These are phyloP conservation scores for Ceriops decandra DNA, from an alignment of 345 rosid species.

Conservation along the genomic window DNA sequence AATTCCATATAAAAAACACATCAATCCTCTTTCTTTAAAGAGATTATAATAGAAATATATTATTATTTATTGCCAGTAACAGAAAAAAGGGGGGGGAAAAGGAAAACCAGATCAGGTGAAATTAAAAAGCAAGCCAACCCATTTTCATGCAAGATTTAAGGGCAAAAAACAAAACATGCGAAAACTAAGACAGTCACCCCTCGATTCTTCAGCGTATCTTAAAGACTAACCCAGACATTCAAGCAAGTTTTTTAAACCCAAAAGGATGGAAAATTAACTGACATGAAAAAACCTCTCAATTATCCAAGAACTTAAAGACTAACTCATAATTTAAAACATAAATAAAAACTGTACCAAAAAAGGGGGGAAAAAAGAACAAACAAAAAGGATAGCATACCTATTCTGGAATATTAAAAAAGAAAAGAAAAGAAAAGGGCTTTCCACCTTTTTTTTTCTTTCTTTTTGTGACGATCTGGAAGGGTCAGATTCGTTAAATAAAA, in stretches of 20 bases:
- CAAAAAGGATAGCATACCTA: neutral
- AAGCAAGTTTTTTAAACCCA: neutral
- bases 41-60: neutral
- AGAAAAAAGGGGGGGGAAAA: neutral
- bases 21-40: neutral
- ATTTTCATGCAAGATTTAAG: neutral
- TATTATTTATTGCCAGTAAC: neutral
- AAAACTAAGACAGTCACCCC: too few species aligned
- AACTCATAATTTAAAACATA: neutral
- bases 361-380: neutral
- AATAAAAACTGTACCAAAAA: neutral
- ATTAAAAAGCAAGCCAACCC: neutral
- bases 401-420: neutral
- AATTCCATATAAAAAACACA: neutral
- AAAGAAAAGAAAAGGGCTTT: too few species aligned
- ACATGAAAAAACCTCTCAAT: neutral
- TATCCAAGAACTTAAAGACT: too few species aligned
- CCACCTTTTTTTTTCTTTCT: neutral
- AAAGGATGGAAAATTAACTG: neutral
- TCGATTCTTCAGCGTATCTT: too few species aligned
- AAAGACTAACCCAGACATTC: neutral
- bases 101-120: neutral
- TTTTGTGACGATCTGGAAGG: neutral
- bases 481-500: neutral
- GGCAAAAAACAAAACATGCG: too few species aligned